A percentile compares a stretch with the other conserved stretches of the same genome.
Evolutionary conservation across 805 yeast species (phyloP).

Genomic region (Candida wancherniae): DNA sequence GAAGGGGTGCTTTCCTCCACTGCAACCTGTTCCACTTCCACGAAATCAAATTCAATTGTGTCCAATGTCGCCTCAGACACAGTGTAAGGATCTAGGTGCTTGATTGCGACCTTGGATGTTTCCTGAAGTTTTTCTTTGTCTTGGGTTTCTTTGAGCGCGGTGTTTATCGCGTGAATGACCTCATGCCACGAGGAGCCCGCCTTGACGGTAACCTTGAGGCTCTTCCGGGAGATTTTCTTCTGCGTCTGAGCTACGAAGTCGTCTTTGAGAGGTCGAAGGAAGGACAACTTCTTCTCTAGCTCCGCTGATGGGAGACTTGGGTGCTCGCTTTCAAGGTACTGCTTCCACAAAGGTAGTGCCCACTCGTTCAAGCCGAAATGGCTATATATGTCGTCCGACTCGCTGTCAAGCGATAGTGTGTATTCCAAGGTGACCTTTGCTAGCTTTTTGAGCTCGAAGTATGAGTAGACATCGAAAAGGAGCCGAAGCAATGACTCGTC

Average conservation of each 20-base stretch:
- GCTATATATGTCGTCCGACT: conserved; percentile 38
- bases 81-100: conserved; percentile 47
- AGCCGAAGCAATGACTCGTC: conserved; percentile 52
- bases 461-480: conserved; percentile 47
- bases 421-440: conserved; percentile 58
- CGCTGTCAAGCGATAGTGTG: conserved; percentile 41
- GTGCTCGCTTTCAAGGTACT: not conserved
- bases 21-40: conserved; percentile 1
- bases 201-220: conserved; percentile 7
- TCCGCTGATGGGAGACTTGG: too few species aligned
- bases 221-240: conserved; percentile 8
- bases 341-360: conserved; percentile 6
- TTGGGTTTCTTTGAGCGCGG: conserved; percentile 26
- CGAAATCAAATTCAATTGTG: conserved; percentile 30
- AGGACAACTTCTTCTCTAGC: conserved; percentile 18
- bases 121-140: conserved; percentile 33
- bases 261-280: conserved; percentile 27
- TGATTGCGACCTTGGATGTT: conserved; percentile 37
- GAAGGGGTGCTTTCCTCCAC: too few species aligned
- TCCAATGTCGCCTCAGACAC: conserved; percentile 48
- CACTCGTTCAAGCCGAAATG: conserved; percentile 22
- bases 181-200: conserved; percentile 21
- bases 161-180: conserved; percentile 28
- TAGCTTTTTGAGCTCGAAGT: conserved; percentile 45
- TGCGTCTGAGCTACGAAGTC: conserved; percentile 26